Percentiles rank a stretch among this genome's conserved stretches.
Conservation (phyloP, 2,329 filamentous ascomycete genomes). For the Ascochyta rabiei region DNA sequence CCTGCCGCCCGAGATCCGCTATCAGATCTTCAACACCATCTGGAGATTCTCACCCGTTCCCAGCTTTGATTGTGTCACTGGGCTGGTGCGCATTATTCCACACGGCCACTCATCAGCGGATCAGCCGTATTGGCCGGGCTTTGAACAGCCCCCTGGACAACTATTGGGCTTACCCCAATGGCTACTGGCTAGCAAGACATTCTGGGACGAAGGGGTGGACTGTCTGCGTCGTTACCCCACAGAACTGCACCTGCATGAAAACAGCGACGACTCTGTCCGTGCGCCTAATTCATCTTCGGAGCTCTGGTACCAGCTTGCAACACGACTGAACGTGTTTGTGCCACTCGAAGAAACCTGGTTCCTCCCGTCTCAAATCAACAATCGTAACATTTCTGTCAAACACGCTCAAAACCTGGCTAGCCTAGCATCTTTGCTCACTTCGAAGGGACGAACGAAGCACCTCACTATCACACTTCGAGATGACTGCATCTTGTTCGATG, state of each 20-base stretch:
- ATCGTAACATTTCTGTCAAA: not conserved
- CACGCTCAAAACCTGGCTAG: not conserved
- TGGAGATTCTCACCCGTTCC: not conserved
- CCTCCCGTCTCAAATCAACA: not conserved
- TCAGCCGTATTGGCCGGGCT: not conserved
- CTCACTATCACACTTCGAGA: not conserved
- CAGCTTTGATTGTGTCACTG: not conserved
- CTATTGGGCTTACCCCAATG: not conserved
- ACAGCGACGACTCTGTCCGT: not conserved
- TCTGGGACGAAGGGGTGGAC: not conserved
- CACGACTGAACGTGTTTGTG: not conserved
- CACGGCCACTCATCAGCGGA: not conserved
- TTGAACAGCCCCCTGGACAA: too few species aligned
- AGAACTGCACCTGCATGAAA: not conserved
- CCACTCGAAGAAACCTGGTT: not conserved
- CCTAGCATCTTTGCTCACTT: not conserved
- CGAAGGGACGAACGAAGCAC: not conserved
- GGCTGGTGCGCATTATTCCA: not conserved
- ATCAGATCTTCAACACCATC: not conserved
- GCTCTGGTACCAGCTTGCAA: not conserved
- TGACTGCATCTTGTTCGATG: not conserved
- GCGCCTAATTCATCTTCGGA: not conserved
- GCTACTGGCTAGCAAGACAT: not conserved
- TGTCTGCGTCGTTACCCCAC: not conserved
- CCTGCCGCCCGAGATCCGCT: not conserved